Evolutionary conservation across 345 rosid genomes (phyloP), one percentile per base, ranked within the genome.

Genomic region (Acer saccharum): DNA sequence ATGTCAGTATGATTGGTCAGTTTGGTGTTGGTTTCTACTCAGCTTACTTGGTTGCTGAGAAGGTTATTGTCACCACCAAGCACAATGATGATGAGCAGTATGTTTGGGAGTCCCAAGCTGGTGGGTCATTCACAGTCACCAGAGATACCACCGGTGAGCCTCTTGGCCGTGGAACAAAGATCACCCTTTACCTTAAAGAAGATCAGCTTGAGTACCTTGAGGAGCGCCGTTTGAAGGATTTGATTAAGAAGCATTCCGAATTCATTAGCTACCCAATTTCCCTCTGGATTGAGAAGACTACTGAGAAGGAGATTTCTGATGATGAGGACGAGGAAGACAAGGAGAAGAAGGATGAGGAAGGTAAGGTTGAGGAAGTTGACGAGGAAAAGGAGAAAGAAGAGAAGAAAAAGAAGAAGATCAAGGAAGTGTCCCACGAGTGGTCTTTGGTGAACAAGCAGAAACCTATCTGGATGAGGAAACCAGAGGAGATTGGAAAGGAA

Each of bases 401-500:
- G 75, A 93, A 93, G 84, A 93, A 93, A 73, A 93, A 91, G 90
- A 93, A 93, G 87, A 93, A 88, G 91, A 93, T 93, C 69, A 93
- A 93, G 91, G 97, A 93, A 77, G 94, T 93, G 18, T 93, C 95
- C n/a, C 89, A 91, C 25, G 97, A 93, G 39, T 93, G 95, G 97
- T 86, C 89, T 21, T 80, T 94, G 84, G 87, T 92, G 44, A 94
- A 94, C 91, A 94, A 94, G 86, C 98, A 94, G 87, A 94, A 94
- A 23, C 98, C 98, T 0, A 91, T 94, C 46, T 94, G 97, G 98
- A 91, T 94, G 98, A 92, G 97, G 90, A 94, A 94, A 77, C 91
- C 98, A 0, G 98, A 94, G 84, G 98, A 94, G 77, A 94, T 94
- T 76, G 82, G 73, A 3, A 94, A 94, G 89, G 98, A 94, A 71